These are phyloP conservation scores for Talaromyces stipitatus DNA, from an alignment of 495 filamentous ascomycete genomes.

Conservation along the genomic window DNA sequence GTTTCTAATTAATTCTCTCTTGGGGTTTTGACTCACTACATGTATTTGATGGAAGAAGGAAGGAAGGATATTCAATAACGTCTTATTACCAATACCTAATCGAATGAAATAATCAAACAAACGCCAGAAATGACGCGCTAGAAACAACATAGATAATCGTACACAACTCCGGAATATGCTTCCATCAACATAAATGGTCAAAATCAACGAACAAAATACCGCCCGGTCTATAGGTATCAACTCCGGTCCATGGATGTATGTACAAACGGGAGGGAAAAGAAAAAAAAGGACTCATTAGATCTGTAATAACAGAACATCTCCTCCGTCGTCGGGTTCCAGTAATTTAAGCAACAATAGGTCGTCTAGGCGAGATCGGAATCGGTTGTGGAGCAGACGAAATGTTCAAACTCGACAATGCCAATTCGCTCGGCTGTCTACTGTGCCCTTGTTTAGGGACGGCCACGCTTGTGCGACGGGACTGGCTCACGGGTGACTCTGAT, in stretches of 20 bases:
- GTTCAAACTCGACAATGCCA: constrained; percentile 30
- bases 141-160: background rate
- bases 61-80: no score
- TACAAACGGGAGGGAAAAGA: background rate
- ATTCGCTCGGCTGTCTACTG: constrained; percentile 25
- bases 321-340: background rate
- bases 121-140: background rate
- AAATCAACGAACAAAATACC: background rate
- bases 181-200: background rate
- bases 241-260: background rate
- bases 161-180: background rate
- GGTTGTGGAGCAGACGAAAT: constrained; percentile 34
- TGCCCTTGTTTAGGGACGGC: constrained; percentile 7
- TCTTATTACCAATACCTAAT: no score
- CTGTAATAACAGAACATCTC: background rate
- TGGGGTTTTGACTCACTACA: no score
- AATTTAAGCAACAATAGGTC: constrained; percentile 31
- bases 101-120: no score
- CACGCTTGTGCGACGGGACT: background rate
- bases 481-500: constrained; percentile 16
- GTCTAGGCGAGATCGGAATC: constrained; percentile 35
- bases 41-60: no score
- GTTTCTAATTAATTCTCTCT: constrained; percentile 14
- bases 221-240: background rate
- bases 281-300: background rate